These are phyloP conservation scores for Alternaria solani DNA, from an alignment of 2,329 filamentous ascomycete species.

Conservation along the genomic window DNA sequence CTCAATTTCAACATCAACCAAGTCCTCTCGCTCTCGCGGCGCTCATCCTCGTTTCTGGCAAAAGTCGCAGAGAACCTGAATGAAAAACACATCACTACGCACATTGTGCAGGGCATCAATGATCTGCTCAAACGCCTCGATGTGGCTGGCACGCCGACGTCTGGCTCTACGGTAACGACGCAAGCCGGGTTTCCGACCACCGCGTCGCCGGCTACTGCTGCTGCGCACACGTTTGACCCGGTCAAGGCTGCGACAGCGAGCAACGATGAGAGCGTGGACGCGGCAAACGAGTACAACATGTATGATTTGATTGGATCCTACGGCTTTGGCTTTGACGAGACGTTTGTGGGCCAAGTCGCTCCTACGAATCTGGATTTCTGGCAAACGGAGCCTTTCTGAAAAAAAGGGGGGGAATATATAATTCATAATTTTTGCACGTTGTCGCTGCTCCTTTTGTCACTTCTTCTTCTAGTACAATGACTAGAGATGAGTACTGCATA, in stretches of 20 bases:
- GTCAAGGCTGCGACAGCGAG: constrained; percentile 8
- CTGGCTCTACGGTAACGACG: neutral
- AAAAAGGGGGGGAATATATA: no score
- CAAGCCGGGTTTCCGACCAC: neutral
- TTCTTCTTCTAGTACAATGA: neutral
- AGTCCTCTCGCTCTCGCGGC: constrained; percentile 36
- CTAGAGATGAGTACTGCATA: neutral
- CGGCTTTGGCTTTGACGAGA: constrained; percentile 45
- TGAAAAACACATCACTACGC: constrained; percentile 41
- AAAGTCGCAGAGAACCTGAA: constrained; percentile 40
- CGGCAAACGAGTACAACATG: constrained; percentile 33
- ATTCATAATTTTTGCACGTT: neutral
- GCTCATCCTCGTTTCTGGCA: constrained; percentile 36
- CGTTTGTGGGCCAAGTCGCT: constrained; percentile 41
- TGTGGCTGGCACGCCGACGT: constrained; percentile 28
- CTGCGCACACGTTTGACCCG: constrained; percentile 2
- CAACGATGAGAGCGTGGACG: neutral
- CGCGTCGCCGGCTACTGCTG: neutral
- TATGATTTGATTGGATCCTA: constrained; percentile 43
- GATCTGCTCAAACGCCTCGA: constrained; percentile 39
- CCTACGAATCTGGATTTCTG: constrained; percentile 43
- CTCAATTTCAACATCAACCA: constrained; percentile 44
- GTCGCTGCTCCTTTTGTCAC: neutral
- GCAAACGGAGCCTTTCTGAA: constrained; percentile 38
- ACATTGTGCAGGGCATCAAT: constrained; percentile 42